Evolutionary conservation across 192 early-diverging fungal genomes (phyloP), one percentile per base, ranked within the genome.

Genomic region (Tieghemiomyces parasiticus): DNA sequence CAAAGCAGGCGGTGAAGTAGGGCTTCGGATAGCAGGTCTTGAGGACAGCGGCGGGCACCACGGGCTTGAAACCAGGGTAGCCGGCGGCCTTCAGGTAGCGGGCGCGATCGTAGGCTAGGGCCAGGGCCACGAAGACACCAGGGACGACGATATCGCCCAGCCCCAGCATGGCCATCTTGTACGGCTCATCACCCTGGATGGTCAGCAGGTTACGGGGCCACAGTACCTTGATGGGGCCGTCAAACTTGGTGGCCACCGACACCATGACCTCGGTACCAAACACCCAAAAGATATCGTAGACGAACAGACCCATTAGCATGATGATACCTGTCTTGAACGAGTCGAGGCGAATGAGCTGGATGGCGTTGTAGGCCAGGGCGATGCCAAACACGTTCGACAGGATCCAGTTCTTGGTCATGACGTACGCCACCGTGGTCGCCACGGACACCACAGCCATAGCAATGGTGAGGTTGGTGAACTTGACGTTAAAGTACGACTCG

Each of bases 181-280:
- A 61, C 54, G 61, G 51, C 2, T 68, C 64, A 20, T 71, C 71
- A 25, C 60, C 59, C 2, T 78, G 64, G 24, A 76, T 72, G 38
- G 62, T 63, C 22, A 81, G 59, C 46, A 87, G 68, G 46, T 85
- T 68, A 59, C 86, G 86, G 35, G 94, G 91, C 69, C 82, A 92
- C 38, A 93, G 71, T 2, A 98, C 84, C 79, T 98, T 98, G 69
- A 98, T 90, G 33, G 95, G 95, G 4, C 89, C 91, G 65, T 98
- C 95, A 71, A 96, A 90, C 60, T 81, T 86, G 74, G 88, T 93
- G 44, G 95, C 95, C 25, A 98, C 95, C 9, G 87, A 86, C 6
- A 96, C 95, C 95, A 98, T 98, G 22, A 98, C 95, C 38, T 91
- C 87, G 6, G 95, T 96, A 35, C 92, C 92, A 78, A 98, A 98